Evolutionary conservation across 495 filamentous ascomycete genomes (phyloP), one percentile per base, ranked within the genome.

Genomic region (Tetracladium setigerum): DNA sequence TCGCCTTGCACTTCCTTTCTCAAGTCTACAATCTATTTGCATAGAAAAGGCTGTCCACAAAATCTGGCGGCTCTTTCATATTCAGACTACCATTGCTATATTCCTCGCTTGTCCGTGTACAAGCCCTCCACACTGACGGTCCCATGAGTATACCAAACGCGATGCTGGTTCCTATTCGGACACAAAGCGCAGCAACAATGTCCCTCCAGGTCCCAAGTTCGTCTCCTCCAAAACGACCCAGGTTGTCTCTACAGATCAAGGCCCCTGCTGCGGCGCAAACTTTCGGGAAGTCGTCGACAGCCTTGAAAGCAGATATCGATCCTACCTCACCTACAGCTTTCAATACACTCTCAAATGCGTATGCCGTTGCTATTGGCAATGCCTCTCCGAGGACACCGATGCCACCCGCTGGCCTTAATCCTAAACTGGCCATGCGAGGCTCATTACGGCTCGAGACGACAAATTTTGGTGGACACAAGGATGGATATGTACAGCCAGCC

Each of bases 271-370:
- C 67, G 9, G 61, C 77, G 1, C 67, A 72, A 18, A 61, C 63
- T 12, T 69, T 73, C n/a, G 77, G 74, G 44, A 74, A 77, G 53
- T 76, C 71, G 6, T 67, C 67, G 2, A 77, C 75, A 2, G 74
- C 73, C 18, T 62, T 81, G 41, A 67, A 77, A 24, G 64, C 76
- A 36, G 72, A 80, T 30, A 62, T 81, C 2, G 73, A 83, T 34
- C 69, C 83, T 14, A 77, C 76, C 27, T 89, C 86, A 7, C 86
- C 87, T 5, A 92, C 87, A 4, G 67, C 80, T 17, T 84, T 86
- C 62, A 94, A 91, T 61, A 94, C 87, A 31, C 82, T 88, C 54
- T 80, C 78, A 30, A 92, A 94, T 62, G 78, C 81, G 46, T 88
- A 89, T 60, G 81, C 84, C 24, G 74, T 75, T 30, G 67, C 75